Base-by-base conservation (phyloP, 441 rosid species). In the Jatropha podagrica region DNA sequence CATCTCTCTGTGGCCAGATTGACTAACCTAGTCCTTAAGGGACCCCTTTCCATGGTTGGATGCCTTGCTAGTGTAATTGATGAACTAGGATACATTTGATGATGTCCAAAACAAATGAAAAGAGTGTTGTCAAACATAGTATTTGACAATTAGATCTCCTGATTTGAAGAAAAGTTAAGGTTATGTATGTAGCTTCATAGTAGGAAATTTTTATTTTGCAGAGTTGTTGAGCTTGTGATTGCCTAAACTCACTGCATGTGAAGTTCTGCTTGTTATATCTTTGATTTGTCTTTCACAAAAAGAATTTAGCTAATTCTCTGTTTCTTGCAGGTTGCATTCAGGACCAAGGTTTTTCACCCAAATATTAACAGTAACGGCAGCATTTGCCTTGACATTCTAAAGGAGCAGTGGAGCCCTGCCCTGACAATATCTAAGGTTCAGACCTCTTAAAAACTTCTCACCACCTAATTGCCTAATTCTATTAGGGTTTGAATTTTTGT, bases 401-500 rank as follows among this genome's bases (percentile, higher is more conserved):
- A 92, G 83, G 92, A 94, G 42, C 93, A 92, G 78, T 92, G 98
- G 97, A 88, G 90, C 83, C 97, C 91, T 75, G 94, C 94, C 32
- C 88, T 90, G 69, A 88, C 94, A 77, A 82, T 91, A 51, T 91
- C 97, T 55, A 91, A 92, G 96, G 96, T 92, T 63, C 76, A 77
- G 60, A 20, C 27, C 76, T 64, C 71, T 55, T 55, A 46, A 18
- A 44, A 46, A 23, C 76, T 63, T 62, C 32, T 62, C 17, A 49
- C 4, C 26, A 32, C 37, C 44, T 44, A 6, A 44, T 44, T 44
- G 48, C 9, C 48, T 61, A 44, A 48, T 37, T 18, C 76, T 37
- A 10, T 27, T 14, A 14, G 11, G n/a, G 15, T 38, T 41, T 23
- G 40, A 9, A 65, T 64, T 4, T 54, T 20, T 40, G 15, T 26